phyloP scores from a whole-genome alignment of 2,329 filamentous ascomycete genomes.

The Xylaria digitata region DNA sequence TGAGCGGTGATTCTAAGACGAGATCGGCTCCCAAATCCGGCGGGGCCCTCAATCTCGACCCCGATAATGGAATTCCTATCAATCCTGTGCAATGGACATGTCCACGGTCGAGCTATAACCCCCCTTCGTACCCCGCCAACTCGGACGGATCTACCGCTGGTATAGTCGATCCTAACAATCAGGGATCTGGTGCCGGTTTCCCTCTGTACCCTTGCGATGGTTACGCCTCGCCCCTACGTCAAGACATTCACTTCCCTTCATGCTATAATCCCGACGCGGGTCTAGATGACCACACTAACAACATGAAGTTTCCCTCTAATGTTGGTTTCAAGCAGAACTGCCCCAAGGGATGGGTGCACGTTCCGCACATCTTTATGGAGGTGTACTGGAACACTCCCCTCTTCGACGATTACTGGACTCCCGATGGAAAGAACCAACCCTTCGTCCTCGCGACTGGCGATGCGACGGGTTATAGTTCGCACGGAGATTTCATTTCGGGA shows the following conservation, averaged over 20 bases:
- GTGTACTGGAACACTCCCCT: conserved; percentile 69
- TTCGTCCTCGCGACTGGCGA: conserved; percentile 79
- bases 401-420: conserved; percentile 65
- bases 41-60: conserved; percentile 62
- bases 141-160: conserved; percentile 68
- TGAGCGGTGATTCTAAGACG: conserved; percentile 71
- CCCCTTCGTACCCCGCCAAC: conserved; percentile 63
- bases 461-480: conserved; percentile 74
- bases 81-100: conserved; percentile 71
- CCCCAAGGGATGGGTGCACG: conserved; percentile 64
- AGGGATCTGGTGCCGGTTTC: conserved; percentile 72
- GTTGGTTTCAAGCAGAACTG: conserved; percentile 64
- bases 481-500: conserved; percentile 78
- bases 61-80: conserved; percentile 59
- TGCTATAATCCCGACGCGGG: conserved; percentile 76
- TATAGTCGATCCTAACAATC: conserved; percentile 65
- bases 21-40: conserved; percentile 68
- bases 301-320: conserved; percentile 72
- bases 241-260: conserved; percentile 77
- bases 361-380: conserved; percentile 69
- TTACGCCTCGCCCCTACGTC: conserved; percentile 69
- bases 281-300: conserved; percentile 69
- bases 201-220: conserved; percentile 76
- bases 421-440: conserved; percentile 65
- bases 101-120: conserved; percentile 62